Base-by-base conservation (phyloP, 2,329 filamentous ascomycete species). In the Colletotrichum neosansevieriae region DNA sequence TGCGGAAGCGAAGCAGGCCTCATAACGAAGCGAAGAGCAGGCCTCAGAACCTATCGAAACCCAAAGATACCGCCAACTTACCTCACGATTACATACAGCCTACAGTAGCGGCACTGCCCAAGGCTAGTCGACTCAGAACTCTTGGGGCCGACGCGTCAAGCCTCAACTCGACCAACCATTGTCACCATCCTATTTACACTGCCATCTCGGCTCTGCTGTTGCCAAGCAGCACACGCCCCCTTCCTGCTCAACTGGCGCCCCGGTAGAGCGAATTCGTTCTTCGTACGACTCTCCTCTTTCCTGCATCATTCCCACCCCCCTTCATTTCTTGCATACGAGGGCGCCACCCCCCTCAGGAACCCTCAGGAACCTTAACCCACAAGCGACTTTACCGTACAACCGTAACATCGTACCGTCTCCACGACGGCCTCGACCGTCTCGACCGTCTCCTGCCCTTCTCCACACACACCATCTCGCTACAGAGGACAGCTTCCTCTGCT, bases 181-280 rank as follows among this genome's bases (percentile, higher is more conserved):
- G 10, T 19, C 58, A 36, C 36, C 58, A 15, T 51, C 47, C 29
- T 12, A 9, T 44, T n/a, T n/a, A 50, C 63, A 64, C 47, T 40
- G 53, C 54, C 65, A 45, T 42, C 15, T 58, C 38, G 24, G 40
- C 17, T 44, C 17, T 42, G 57, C 47, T 56, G 63, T 34, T 21
- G 59, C 53, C 34, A 58, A 64, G 60, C 60, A 64, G 60, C 54
- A 56, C 54, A 56, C 65, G 60, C 64, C 44, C 44, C 50, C n/a
- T 49, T 13, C 40, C 53, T 6, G 24, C 29, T 54, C n/a, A 19
- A n/a, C 29, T 32, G 38, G 51, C 51, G 36, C 59, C 64, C 44
- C 59, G 59, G n/a, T 67, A 57, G 32, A 67, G 51, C 21, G 53
- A 49, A 58, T 19, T 24, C 32, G 17, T 47, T 47, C 11, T 15